phyloP scores from a whole-genome alignment of 768 basidiomycete genomes.

The Leucogyrophana mollusca region DNA sequence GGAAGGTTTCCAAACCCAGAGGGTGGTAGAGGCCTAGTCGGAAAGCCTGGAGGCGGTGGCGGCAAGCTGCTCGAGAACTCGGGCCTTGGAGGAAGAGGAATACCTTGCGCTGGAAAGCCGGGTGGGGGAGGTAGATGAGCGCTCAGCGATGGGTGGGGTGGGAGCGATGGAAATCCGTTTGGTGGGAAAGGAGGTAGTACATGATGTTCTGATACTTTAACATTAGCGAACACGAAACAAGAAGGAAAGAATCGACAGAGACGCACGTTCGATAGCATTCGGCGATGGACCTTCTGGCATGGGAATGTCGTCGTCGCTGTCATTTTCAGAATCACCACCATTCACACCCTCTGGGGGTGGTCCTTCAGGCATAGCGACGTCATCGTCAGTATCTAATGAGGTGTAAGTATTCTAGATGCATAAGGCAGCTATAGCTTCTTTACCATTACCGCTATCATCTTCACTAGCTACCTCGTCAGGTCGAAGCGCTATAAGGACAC shows the following conservation, averaged over 20 bases:
- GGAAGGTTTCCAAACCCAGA: slow-evolving; percentile 11
- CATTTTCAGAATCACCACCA: slow-evolving; percentile 39
- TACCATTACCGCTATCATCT: slow-evolving; percentile 51
- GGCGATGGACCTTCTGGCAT: slow-evolving; percentile 86
- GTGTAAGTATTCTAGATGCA: background rate
- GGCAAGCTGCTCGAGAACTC: slow-evolving; percentile 14
- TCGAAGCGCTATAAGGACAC: slow-evolving; percentile 49
- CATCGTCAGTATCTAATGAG: slow-evolving; percentile 44
- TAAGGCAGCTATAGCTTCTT: slow-evolving; percentile 3
- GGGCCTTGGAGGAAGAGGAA: slow-evolving; percentile 18
- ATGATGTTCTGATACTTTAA: background rate
- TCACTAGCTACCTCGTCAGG: slow-evolving; percentile 66
- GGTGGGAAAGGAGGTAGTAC: background rate
- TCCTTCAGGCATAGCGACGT: slow-evolving; percentile 64
- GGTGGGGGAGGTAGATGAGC: slow-evolving; percentile 24
- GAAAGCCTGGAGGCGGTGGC: slow-evolving; percentile 18
- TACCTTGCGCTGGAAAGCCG: slow-evolving; percentile 13
- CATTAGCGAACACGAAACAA: no score
- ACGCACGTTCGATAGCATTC: slow-evolving; percentile 21
- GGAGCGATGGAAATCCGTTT: slow-evolving; percentile 3
- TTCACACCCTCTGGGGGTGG: slow-evolving; percentile 50
- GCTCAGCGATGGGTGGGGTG: background rate
- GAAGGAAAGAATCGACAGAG: no score
- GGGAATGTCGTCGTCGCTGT: slow-evolving; percentile 80
- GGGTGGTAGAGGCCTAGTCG: slow-evolving; percentile 10